Percentiles rank a stretch among this genome's conserved stretches.
These are phyloP conservation scores for Coccomyxa subellipsoidea DNA, from an alignment of 163 green algal genomes.

Conservation along the genomic window DNA sequence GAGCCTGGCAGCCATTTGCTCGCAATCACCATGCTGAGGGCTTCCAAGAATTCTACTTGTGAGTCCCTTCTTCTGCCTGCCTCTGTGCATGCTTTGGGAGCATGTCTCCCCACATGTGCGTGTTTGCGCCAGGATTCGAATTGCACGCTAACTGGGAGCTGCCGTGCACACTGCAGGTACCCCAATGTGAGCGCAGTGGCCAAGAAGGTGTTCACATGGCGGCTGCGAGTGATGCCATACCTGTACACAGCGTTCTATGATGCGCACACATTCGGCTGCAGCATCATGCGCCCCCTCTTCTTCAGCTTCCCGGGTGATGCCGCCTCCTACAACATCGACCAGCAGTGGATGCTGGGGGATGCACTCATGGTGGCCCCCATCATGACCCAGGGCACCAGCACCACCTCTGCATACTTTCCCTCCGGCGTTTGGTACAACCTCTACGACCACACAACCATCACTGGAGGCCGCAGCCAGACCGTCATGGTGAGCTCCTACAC, in stretches of 20 bases:
- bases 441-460: slow-evolving; percentile 13
- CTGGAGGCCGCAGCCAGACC: background rate
- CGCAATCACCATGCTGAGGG: slow-evolving; percentile 51
- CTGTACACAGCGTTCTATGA: slow-evolving; percentile 36
- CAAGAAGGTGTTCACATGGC: slow-evolving; percentile 32
- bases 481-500: background rate
- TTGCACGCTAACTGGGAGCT: no score
- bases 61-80: background rate
- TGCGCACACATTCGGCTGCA: slow-evolving; percentile 23
- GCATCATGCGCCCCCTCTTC: slow-evolving; percentile 43
- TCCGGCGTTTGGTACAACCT: slow-evolving; percentile 46
- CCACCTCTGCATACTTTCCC: slow-evolving; percentile 49
- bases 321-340: slow-evolving; percentile 10
- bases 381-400: slow-evolving; percentile 30
- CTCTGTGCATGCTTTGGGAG: background rate
- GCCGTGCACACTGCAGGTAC: slow-evolving; percentile 37
- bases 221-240: slow-evolving; percentile 46
- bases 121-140: no score
- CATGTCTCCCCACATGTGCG: no score
- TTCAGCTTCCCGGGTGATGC: slow-evolving; percentile 32
- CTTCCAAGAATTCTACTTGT: slow-evolving; percentile 30
- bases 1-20: slow-evolving; percentile 69
- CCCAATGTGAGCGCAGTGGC: slow-evolving; percentile 22
- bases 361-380: slow-evolving; percentile 55
- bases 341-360: slow-evolving; percentile 58